Evolutionary conservation across 805 yeast genomes (phyloP), one percentile per base, ranked within the genome.

Genomic region (Zygosaccharomyces rouxii): DNA sequence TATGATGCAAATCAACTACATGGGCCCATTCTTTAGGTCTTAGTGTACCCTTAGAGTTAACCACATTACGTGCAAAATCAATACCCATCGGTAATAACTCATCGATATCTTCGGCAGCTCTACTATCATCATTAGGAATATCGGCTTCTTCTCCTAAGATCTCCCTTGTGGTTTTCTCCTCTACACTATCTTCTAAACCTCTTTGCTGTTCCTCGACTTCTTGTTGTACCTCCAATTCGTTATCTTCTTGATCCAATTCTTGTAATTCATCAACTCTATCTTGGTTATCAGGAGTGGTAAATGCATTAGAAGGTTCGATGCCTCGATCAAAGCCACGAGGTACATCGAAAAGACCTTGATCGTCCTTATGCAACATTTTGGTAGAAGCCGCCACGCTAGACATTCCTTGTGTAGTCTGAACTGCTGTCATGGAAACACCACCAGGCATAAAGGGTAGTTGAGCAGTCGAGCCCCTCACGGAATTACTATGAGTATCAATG

Each of bases 371-470:
- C 41, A 86, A 60, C 38, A 71, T 68, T 35, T 60, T 61, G 1
- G 60, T 55, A 5, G 57, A 59, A 2, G 48, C 44, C n/a, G 55
- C 50, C 45, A 50, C 48, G 14, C 53, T 35, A 35, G 74, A 63
- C 2, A 46, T 51, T 5, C 50, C 56, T 18, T 48, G 48, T 7
- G 56, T 56, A 3, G 48, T 48, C 9, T 58, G 52, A 5, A 57
- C 55, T 3, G 64, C 54, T 33, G 51, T 57, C 55, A 68, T 58
- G 2, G 69, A 69, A n/a, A 79, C 55, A 2, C 98, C 97, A 55
- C 99, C 98, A 0, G 99, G 99, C 49, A 84, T 83, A 62, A 94
- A 94, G 0, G 99, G 99, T 59, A 92, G 68, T 58, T 78, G 86
- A 16, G 81, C 77, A 0, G 95, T 75, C 3, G 80, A 73, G 0